These are phyloP conservation scores for Besnoitia besnoiti DNA, from an alignment of 169 alveolate genomes.

Conservation along the genomic window DNA sequence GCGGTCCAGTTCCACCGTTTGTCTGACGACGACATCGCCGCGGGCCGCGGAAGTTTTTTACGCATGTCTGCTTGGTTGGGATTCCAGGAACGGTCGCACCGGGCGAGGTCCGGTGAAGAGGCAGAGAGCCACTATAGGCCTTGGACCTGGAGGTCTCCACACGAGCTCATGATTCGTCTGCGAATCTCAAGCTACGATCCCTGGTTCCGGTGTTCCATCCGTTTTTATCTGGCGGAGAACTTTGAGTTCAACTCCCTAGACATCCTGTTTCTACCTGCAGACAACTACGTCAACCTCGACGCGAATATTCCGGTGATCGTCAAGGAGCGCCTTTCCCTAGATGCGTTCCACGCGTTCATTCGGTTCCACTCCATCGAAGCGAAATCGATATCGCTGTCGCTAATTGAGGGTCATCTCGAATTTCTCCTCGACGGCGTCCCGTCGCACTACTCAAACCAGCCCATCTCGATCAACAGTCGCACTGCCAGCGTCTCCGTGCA, in stretches of 20 bases:
- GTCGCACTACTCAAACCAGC: neutral
- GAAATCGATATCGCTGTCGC: neutral
- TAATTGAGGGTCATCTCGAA: constrained; percentile 34
- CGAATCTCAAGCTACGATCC: constrained; percentile 43
- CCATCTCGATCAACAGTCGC: constrained; percentile 7
- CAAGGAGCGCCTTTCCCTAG: constrained; percentile 17
- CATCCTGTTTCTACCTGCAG: constrained; percentile 55
- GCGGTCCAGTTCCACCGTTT: constrained; percentile 9
- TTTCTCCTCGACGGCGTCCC: constrained; percentile 39
- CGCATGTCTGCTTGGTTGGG: constrained; percentile 46
- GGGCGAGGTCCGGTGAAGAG: constrained; percentile 10
- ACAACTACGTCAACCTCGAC: constrained; percentile 48
- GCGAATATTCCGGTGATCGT: constrained; percentile 36
- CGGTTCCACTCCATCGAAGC: constrained; percentile 56
- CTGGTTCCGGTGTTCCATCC: constrained; percentile 51
- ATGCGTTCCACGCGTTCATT: constrained; percentile 65
- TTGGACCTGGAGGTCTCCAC: neutral
- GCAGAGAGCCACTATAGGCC: neutral
- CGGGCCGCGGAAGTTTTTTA: constrained; percentile 32
- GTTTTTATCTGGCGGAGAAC: constrained; percentile 27
- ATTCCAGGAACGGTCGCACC: constrained; percentile 1
- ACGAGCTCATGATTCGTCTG: constrained; percentile 19
- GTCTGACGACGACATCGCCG: neutral
- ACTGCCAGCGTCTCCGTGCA: constrained; percentile 38
- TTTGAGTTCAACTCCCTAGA: constrained; percentile 37